Base-by-base conservation (phyloP, 2,329 filamentous ascomycete genomes). In the Diaporthe citrichinensis region DNA sequence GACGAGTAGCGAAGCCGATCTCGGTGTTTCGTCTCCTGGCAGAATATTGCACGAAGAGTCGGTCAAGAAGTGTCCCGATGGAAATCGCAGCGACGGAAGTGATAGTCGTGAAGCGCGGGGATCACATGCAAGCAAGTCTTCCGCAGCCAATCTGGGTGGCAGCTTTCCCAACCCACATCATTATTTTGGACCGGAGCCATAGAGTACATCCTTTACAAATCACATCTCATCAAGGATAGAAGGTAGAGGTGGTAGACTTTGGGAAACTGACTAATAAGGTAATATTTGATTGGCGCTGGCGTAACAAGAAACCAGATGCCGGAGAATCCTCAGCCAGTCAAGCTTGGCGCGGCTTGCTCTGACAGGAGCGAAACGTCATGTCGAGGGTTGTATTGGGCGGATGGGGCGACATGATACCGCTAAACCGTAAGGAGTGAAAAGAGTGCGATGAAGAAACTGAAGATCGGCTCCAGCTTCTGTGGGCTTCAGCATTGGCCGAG, bases 251-350 rank as follows among this genome's bases (percentile, higher is more conserved):
- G 36, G 36, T 61, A 41, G 58, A 28, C 53, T 57, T 57, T 15
- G 28, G 8, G 17, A 34, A 25, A 57, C 58, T 61, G 58, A 41
- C 58, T 61, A 41, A 61, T 25, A 3, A 41, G 23, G 23, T 36
- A 25, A 25, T 12, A 61, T 41, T 25, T 61, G 58, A 61, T 61
- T 61, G 58, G 58, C 58, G 58, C 34, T 61, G 36, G 58, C 58
- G 58, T 61, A 61, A 61, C 23, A 25, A 41, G 58, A 61, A 61
- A 41, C 36, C 36, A 61, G 23, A 41, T 41, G 20, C 17, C 34
- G 28, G 55, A 23, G 28, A 58, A 59, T n/a, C n/a, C 34, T n/a
- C 31, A n/a, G 34, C 57, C 57, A 59, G 17, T 41, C 23, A 61
- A 41, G n/a, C 36, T 41, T 61, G 36, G 58, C 58, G 23, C 23